These are phyloP conservation scores for Colletotrichum sp. DNA, from an alignment of 2,329 filamentous ascomycete species.

Conservation along the genomic window DNA sequence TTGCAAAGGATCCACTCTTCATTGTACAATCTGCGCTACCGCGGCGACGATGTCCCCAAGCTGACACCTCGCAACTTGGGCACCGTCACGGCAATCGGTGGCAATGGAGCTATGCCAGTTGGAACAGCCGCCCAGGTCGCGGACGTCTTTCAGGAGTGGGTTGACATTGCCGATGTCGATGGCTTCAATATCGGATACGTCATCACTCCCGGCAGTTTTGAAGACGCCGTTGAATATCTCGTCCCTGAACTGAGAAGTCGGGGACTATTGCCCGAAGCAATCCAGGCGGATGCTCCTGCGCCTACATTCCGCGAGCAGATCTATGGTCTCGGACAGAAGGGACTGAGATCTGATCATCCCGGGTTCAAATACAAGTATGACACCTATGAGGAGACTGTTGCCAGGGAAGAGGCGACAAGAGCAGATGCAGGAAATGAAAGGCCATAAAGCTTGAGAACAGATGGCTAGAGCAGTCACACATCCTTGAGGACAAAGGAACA, in stretches of 20 bases:
- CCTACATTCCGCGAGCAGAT: slow-evolving; percentile 3
- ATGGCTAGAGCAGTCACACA: background rate
- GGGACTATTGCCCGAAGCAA: slow-evolving; percentile 17
- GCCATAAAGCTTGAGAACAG: background rate
- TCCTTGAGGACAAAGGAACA: background rate
- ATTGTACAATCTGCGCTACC: slow-evolving; percentile 52
- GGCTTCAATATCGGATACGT: slow-evolving; percentile 47
- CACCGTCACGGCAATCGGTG: slow-evolving; percentile 44
- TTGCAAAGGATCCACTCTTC: slow-evolving; percentile 54
- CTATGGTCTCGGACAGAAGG: background rate
- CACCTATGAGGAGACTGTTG: background rate
- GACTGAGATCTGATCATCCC: background rate
- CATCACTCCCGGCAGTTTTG: slow-evolving; percentile 42
- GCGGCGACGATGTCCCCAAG: slow-evolving; percentile 44
- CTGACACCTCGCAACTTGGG: slow-evolving; percentile 49
- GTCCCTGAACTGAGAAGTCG: slow-evolving; percentile 31
- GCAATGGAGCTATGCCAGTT: slow-evolving; percentile 37
- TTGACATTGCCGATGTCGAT: slow-evolving; percentile 44
- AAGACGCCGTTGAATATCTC: slow-evolving; percentile 34
- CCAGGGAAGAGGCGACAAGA: background rate
- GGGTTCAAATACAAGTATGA: slow-evolving; percentile 6
- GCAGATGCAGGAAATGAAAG: no score
- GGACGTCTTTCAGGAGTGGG: slow-evolving; percentile 48
- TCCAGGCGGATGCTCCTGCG: background rate
- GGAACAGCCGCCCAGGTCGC: slow-evolving; percentile 45